phyloP scores from a whole-genome alignment of 345 rosid species.

The Physaria fendleri region DNA sequence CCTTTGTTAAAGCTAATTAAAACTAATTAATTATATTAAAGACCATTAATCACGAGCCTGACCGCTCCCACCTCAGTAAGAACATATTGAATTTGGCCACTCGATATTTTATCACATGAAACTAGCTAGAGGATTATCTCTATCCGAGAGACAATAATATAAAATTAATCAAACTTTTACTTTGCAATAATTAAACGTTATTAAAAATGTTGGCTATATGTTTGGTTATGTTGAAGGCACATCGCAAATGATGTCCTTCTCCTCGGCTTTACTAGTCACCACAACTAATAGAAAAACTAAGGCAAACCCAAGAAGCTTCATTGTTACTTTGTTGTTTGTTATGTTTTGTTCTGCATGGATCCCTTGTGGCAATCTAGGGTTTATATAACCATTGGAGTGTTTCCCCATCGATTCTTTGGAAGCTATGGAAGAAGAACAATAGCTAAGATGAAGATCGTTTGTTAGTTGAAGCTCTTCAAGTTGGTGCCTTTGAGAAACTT shows the following conservation, averaged over 20 bases:
- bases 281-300: too few relatives aligned
- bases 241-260: too few relatives aligned
- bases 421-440: constrained; percentile 46
- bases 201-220: not conserved
- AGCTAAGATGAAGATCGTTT: constrained; percentile 30
- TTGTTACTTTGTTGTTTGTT: too few relatives aligned
- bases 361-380: constrained; percentile 14
- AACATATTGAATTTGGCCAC: not conserved
- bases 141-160: not conserved
- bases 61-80: not conserved
- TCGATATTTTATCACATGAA: constrained; percentile 5
- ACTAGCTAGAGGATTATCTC: not conserved
- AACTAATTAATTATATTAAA: not conserved
- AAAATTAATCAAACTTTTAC: not conserved
- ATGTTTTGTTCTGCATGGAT: constrained; percentile 5
- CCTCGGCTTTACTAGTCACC: too few relatives aligned
- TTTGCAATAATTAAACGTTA: not conserved
- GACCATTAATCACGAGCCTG: not conserved
- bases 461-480: constrained; percentile 58
- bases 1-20: not conserved
- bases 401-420: constrained; percentile 68
- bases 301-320: too few relatives aligned
- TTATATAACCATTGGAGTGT: constrained; percentile 24
- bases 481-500: constrained; percentile 83
- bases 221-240: too few relatives aligned